phyloP scores from a whole-genome alignment of 2,329 filamentous ascomycete species.

The Aureobasidium lini region DNA sequence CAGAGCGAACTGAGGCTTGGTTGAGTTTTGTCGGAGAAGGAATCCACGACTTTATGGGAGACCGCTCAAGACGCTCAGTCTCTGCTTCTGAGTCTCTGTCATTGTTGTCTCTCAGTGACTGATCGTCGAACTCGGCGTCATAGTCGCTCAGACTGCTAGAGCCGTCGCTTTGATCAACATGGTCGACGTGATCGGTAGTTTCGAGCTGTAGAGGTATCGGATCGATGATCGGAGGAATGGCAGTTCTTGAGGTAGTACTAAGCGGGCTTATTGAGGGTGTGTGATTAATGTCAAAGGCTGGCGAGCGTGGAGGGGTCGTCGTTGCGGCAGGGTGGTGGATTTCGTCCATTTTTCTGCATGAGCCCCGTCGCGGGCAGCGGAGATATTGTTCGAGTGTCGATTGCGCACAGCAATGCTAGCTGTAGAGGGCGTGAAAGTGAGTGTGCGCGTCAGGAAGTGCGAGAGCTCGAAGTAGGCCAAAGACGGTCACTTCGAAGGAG shows the following conservation, averaged over 20 bases:
- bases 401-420: neutral
- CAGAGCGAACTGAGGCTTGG: constrained; percentile 41
- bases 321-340: neutral
- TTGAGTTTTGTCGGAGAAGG: constrained; percentile 65
- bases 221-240: neutral
- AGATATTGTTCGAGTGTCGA: constrained; percentile 4
- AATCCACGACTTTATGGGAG: constrained; percentile 24
- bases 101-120: constrained; percentile 19
- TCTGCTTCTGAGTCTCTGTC: constrained; percentile 78
- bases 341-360: constrained; percentile 8
- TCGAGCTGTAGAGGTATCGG: neutral
- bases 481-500: neutral
- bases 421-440: neutral
- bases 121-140: constrained; percentile 68
- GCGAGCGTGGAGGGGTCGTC: neutral
- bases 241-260: constrained; percentile 21
- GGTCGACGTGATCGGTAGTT: neutral
- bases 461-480: constrained; percentile 1
- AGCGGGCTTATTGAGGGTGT: constrained; percentile 28
- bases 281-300: constrained; percentile 5
- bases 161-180: constrained; percentile 33
- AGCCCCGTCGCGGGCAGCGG: constrained; percentile 5
- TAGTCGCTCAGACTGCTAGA: constrained; percentile 93
- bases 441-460: neutral
- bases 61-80: constrained; percentile 85